Evolutionary conservation across 805 yeast genomes (phyloP).

Genomic region (Blastobotrys muscicola): DNA sequence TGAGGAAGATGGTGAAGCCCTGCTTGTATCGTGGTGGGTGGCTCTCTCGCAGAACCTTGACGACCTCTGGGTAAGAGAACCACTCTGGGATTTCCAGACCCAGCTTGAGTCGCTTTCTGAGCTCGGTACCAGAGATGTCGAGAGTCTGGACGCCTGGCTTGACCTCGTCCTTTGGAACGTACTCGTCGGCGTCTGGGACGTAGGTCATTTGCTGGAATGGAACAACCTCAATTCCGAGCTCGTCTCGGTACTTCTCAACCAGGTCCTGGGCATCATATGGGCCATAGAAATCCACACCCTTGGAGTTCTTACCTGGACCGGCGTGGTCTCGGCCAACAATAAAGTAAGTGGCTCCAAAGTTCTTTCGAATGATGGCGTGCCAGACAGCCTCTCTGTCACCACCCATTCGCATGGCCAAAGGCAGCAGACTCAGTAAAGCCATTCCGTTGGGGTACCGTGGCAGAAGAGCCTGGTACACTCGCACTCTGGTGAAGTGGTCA

Average conservation of each 20-base stretch:
- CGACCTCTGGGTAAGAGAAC: conserved; percentile 97
- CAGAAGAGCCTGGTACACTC: conserved; percentile 85
- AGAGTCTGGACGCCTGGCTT: conserved; percentile 71
- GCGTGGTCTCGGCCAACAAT: conserved; percentile 98
- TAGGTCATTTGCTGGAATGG: conserved; percentile 97
- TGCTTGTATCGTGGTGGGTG: conserved; percentile 87
- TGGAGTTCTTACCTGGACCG: conserved; percentile 84
- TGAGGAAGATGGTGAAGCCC: conserved; percentile 73
- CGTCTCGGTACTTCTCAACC: conserved; percentile 64
- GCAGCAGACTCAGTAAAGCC: conserved; percentile 80
- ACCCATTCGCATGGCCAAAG: conserved; percentile 98
- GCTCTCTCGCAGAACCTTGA: conserved; percentile 76
- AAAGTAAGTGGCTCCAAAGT: conserved; percentile 94
- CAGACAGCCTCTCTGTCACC: conserved; percentile 98
- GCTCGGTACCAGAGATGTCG: conserved; percentile 90
- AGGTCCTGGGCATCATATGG: conserved; percentile 94
- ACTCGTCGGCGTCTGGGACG: conserved; percentile 88
- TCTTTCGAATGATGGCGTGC: conserved; percentile 95
- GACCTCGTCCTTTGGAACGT: conserved; percentile 90
- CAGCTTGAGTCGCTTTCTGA: conserved; percentile 75
- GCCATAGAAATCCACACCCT: conserved; percentile 91
- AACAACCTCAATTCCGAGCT: conserved; percentile 80
- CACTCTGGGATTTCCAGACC: conserved; percentile 90
- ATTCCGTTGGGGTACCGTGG: conserved; percentile 91
- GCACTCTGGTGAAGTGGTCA: conserved; percentile 94